Percentiles rank a stretch among this genome's conserved stretches.
Evolutionary conservation across 768 basidiomycete genomes (phyloP).

Genomic region (Mycena kentingensis): DNA sequence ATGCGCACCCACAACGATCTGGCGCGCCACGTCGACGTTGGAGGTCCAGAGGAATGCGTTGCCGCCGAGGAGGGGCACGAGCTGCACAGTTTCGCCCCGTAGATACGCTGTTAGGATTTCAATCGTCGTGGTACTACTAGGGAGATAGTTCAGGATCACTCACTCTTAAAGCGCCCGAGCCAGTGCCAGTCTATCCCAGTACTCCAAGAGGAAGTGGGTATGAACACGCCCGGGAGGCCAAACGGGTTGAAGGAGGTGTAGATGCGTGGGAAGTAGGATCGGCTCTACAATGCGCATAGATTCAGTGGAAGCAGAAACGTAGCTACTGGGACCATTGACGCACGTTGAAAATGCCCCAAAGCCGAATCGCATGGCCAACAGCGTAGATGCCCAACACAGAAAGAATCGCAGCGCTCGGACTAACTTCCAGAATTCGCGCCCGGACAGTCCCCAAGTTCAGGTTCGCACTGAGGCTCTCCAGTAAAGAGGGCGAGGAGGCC

Average conservation of each 20-base stretch:
- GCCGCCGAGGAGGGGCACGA: slow-evolving; percentile 27
- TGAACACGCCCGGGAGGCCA: slow-evolving; percentile 27
- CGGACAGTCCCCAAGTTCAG: too few species aligned
- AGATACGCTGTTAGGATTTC: slow-evolving; percentile 12
- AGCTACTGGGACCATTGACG: neutral
- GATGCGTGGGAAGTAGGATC: slow-evolving; percentile 25
- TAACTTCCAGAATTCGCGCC: too few species aligned
- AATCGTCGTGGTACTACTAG: neutral
- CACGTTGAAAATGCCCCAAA: neutral
- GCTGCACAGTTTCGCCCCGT: slow-evolving; percentile 25
- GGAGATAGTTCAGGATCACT: slow-evolving; percentile 8
- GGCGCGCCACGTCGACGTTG: slow-evolving; percentile 32
- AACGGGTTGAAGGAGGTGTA: slow-evolving; percentile 32
- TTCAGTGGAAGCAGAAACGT: neutral
- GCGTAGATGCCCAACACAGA: neutral
- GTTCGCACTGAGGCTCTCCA: too few species aligned
- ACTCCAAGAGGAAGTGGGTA: slow-evolving; percentile 34
- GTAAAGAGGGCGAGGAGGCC: too few species aligned
- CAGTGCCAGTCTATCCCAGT: slow-evolving; percentile 28
- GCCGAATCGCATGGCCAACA: neutral
- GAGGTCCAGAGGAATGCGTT: slow-evolving; percentile 27
- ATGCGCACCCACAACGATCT: slow-evolving; percentile 26
- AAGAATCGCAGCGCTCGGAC: too few species aligned
- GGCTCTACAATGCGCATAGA: neutral
- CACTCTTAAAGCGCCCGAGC: slow-evolving; percentile 26